Conservation (phyloP, 2,329 filamentous ascomycete genomes). For the Cordyceps cateniannulata region DNA sequence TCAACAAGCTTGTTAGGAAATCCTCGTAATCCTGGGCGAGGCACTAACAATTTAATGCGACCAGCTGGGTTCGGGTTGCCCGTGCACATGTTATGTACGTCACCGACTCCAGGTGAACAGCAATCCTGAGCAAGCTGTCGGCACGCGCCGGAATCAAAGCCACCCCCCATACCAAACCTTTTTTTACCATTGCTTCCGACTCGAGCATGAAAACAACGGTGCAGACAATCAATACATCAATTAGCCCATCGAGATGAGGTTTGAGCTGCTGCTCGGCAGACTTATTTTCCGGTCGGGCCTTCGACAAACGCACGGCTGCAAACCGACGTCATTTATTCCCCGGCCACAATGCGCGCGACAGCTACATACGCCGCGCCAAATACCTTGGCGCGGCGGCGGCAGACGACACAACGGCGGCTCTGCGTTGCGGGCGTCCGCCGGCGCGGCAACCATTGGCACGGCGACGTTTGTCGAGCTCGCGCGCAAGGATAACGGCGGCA, state of each 20-base stretch:
- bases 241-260: conserved; percentile 37
- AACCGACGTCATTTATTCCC: conserved; percentile 4
- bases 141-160: conserved; percentile 5
- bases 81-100: neutral
- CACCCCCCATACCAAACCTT: neutral
- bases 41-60: neutral
- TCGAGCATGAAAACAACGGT: conserved; percentile 6
- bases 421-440: conserved; percentile 33
- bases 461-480: conserved; percentile 53
- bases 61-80: neutral
- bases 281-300: conserved; percentile 34
- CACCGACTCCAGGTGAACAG: neutral
- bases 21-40: neutral
- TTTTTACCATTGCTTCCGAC: neutral
- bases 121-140: neutral
- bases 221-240: neutral
- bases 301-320: conserved; percentile 21
- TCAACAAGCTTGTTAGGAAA: neutral
- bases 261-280: conserved; percentile 36
- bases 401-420: conserved; percentile 17
- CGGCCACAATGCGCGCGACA: conserved; percentile 3
- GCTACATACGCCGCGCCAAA: conserved; percentile 19
- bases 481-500: conserved; percentile 44
- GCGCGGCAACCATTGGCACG: conserved; percentile 42
- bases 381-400: conserved; percentile 20